phyloP scores from a whole-genome alignment of 495 filamentous ascomycete species.

The Penicillium dipodomyicola region DNA sequence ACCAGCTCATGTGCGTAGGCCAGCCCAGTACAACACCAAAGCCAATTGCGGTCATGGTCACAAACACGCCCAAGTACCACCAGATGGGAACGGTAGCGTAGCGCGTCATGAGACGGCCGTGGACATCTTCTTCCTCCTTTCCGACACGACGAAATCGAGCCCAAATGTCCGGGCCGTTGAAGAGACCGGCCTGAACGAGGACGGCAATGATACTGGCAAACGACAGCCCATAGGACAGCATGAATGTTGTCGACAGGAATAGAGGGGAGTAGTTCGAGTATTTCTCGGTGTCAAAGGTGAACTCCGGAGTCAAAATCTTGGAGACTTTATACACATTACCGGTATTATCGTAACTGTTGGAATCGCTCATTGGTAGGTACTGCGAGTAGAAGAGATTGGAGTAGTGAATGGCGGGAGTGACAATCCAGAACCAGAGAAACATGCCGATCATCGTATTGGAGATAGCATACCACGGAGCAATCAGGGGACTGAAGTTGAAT shows the following conservation, averaged over 20 bases:
- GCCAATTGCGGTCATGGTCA: conserved; percentile 50
- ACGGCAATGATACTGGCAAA: conserved; percentile 58
- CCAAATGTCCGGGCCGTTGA: conserved; percentile 56
- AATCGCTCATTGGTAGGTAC: conserved; percentile 56
- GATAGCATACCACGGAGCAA: conserved; percentile 66
- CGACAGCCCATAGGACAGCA: conserved; percentile 56
- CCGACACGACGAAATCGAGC: conserved; percentile 46
- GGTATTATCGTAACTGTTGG: conserved; percentile 58
- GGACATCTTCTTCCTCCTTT: conserved; percentile 63
- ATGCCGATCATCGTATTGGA: conserved; percentile 57
- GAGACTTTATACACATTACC: conserved; percentile 50
- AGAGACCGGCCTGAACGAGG: conserved; percentile 54
- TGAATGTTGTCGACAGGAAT: conserved; percentile 60
- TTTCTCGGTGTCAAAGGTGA: conserved; percentile 52
- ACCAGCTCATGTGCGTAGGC: conserved; percentile 50
- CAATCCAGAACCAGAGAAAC: conserved; percentile 52
- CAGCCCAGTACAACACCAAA: conserved; percentile 54
- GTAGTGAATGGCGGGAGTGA: conserved; percentile 53
- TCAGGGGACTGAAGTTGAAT: conserved; percentile 64
- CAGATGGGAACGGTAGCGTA: conserved; percentile 59
- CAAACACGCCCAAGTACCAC: conserved; percentile 57
- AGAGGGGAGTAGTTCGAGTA: conserved; percentile 59
- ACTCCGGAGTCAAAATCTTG: conserved; percentile 51
- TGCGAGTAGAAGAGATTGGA: conserved; percentile 48
- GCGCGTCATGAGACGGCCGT: conserved; percentile 59